Conservation (phyloP, 164 flowering plant species). For the Pachysandra terminalis region DNA sequence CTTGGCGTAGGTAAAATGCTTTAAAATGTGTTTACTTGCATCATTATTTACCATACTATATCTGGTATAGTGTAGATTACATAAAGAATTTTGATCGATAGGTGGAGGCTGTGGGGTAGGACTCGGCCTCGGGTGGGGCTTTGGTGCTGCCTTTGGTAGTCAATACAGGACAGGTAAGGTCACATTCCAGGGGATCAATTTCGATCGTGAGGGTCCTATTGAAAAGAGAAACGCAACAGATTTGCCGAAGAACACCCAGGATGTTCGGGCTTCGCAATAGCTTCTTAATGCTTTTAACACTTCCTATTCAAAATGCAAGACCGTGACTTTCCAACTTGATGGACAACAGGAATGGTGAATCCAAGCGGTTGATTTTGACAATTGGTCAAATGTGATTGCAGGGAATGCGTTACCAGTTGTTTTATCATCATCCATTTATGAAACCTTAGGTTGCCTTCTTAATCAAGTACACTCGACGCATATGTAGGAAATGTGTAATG, state of each 20-base stretch:
- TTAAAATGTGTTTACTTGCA: neutral
- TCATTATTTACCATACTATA: neutral
- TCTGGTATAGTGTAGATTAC: neutral
- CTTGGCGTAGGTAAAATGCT: conserved; percentile 66
- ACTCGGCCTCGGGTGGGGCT: conserved; percentile 96
- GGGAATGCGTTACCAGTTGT: no score
- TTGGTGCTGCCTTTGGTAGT: conserved; percentile 83
- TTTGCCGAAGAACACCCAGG: conserved; percentile 14
- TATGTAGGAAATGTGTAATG: no score
- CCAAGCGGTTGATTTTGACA: neutral
- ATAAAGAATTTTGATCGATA: conserved; percentile 22
- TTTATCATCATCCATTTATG: no score
- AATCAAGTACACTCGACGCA: no score
- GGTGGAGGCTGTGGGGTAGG: conserved; percentile 98
- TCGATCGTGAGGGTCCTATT: conserved; percentile 21
- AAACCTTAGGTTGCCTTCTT: no score
- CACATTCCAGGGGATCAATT: conserved; percentile 60
- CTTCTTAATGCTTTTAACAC: neutral
- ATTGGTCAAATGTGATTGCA: no score
- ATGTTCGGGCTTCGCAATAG: conserved; percentile 17
- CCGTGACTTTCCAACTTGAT: neutral
- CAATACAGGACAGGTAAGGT: conserved; percentile 59
- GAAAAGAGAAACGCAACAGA: conserved; percentile 16
- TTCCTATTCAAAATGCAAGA: neutral
- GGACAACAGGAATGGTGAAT: neutral